Conservation (phyloP, 2,329 filamentous ascomycete species). For the Pseudogymnoascus sp. region DNA sequence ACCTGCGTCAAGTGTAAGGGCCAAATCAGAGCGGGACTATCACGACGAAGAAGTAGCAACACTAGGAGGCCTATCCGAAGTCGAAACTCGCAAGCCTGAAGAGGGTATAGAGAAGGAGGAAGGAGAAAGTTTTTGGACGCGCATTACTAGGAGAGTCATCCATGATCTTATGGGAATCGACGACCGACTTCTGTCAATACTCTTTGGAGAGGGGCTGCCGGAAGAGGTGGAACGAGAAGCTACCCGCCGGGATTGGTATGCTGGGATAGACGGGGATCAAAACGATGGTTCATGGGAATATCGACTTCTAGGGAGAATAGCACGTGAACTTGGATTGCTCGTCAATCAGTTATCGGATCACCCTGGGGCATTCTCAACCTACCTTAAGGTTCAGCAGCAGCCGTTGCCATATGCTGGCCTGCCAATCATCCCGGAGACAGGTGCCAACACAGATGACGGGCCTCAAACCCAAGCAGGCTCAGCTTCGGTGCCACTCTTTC, state of each 20-base stretch:
- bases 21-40: slow-evolving; percentile 23
- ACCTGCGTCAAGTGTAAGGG: slow-evolving; percentile 43
- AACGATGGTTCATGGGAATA: slow-evolving; percentile 54
- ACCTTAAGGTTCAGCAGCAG: slow-evolving; percentile 54
- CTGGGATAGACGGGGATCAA: slow-evolving; percentile 18
- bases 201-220: slow-evolving; percentile 74
- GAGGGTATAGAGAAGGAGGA: slow-evolving; percentile 25
- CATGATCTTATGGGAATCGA: slow-evolving; percentile 87
- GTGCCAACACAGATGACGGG: slow-evolving; percentile 26
- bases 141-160: slow-evolving; percentile 78
- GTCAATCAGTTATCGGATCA: slow-evolving; percentile 79
- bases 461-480: slow-evolving; percentile 9
- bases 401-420: slow-evolving; percentile 72
- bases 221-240: slow-evolving; percentile 21
- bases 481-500: slow-evolving; percentile 19
- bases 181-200: slow-evolving; percentile 70
- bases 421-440: slow-evolving; percentile 50
- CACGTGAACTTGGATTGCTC: slow-evolving; percentile 74
- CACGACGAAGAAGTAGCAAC: slow-evolving; percentile 26
- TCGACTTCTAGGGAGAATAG: slow-evolving; percentile 72
- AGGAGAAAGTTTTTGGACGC: slow-evolving; percentile 65
- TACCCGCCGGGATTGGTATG: slow-evolving; percentile 30
- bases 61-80: slow-evolving; percentile 18
- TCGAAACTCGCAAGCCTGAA: neutral
- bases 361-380: slow-evolving; percentile 81